phyloP scores from a whole-genome alignment of 139 green algal genomes.

The Micractinium conductrix region DNA sequence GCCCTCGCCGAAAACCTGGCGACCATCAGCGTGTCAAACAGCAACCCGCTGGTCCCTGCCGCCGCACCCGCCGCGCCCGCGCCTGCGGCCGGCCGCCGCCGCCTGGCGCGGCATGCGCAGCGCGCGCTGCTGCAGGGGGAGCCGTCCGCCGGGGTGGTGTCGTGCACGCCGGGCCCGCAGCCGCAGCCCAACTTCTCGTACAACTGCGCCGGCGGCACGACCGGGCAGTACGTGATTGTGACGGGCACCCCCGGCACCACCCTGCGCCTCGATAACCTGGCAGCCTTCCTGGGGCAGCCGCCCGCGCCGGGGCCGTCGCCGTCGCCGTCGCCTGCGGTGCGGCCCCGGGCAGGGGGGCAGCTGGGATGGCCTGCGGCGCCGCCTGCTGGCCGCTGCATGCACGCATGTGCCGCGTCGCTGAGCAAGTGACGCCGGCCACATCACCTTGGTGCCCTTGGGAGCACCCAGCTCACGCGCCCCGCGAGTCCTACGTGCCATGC shows the following conservation, averaged over 20 bases:
- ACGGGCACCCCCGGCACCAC: neutral
- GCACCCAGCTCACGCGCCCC: neutral
- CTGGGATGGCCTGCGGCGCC: neutral
- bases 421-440: neutral
- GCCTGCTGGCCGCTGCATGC: too few species aligned
- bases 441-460: neutral
- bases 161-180: neutral
- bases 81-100: neutral
- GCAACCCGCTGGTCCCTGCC: slow-evolving; percentile 1
- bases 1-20: neutral
- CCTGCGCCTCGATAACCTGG: neutral
- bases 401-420: neutral
- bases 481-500: neutral
- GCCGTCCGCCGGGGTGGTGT: too few species aligned
- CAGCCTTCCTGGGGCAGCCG: neutral
- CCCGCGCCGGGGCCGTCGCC: neutral
- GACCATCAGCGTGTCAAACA: neutral
- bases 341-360: neutral
- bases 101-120: neutral
- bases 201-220: neutral
- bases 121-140: too few species aligned
- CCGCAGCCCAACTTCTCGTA: neutral
- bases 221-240: neutral
- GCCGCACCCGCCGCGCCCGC: neutral
- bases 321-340: neutral